Evolutionary conservation across 2,329 filamentous ascomycete genomes (phyloP), one percentile per base, ranked within the genome.

Genomic region (Colletotrichum aenigma): DNA sequence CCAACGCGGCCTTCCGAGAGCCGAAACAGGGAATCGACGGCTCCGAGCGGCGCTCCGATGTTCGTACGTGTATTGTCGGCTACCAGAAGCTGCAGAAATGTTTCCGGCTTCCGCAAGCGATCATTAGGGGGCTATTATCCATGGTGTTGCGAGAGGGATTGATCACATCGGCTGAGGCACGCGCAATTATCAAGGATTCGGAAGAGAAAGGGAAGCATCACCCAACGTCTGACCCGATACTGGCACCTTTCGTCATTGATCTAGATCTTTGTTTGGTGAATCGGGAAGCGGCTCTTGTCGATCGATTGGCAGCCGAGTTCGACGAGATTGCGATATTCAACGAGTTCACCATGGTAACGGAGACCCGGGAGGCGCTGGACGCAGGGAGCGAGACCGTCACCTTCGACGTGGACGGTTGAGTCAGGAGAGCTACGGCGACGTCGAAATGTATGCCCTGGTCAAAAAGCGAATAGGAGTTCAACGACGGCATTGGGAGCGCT

Each of bases 281-380:
- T 4, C 58, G 48, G 13, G 21, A 13, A 36, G 71, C 71, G 8
- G 71, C 71, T 10, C 7, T 60, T 1, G 71, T 52, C 34, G 61
- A 61, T 6, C 18, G 24, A 4, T 15, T 74, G 21, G 71, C 71
- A 10, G 71, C 60, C 1, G 67, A 74, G 21, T 74, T 74, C 8
- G 67, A 74, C 26, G 71, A 74, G 28, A 68, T 74, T 7, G 71
- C 71, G 16, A 71, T 74, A 18, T 13, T 74, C 3, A 66, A 74
- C 28, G 67, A 74, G 15, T 74, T 74, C 15, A 74, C 71, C 2
- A 36, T 74, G 26, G 24, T 66, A 2, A 61, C 15, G 4, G 24
- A 28, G 60, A 24, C 32, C 8, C n/a, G 48, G 16, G 60, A 74
- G 7, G 30, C 12, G 9, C 26, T 38, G 4, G 67, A 74, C 5